Base-by-base conservation (phyloP, 140 eudicot species). In the Senecio squalidus region DNA sequence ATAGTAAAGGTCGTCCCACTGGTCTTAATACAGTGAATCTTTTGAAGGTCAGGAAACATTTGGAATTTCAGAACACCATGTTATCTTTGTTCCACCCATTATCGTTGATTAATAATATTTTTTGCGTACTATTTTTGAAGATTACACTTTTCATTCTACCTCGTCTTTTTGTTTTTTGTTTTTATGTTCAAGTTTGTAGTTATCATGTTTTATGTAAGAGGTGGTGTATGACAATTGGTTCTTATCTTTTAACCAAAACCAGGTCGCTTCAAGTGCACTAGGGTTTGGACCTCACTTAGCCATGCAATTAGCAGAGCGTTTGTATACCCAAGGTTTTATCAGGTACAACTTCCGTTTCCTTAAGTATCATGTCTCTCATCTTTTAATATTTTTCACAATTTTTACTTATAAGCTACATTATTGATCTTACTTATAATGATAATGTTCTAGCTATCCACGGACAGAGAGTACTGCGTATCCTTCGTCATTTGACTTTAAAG, bases 381-480 rank as follows among this genome's bases (percentile, higher is more conserved):
- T 34, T 21, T 23, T 3, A 55, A 31, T 28, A 52, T 29, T n/a
- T 22, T n/a, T 22, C 58, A 21, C 6, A 52, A n/a, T n/a, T 2
- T 28, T 28, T 53, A 9, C 26, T 64, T 23, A 22, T 33, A 15
- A 14, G 31, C 7, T 7, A 15, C 6, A 44, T 20, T 54, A 8
- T 38, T 25, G 23, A 22, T 16, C 10, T 34, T 63, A 33, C 33
- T 40, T 15, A 52, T 52, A 22, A 5, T 45, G n/a, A n/a, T 55
- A 25, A 40, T 33, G 62, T 72, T 46, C 22, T 72, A 89, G 97
- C 71, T 89, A 89, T 82, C 97, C 97, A 16, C 82, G 97, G 2
- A 89, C 97, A 8, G 97, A 89, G 71, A 89, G 97, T 75, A 85
- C 95, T 44, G 97, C 97, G 49, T 89, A 89, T 72, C 97, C 97